These are phyloP conservation scores for Pseudogymnoascus pannorum DNA, from an alignment of 2,329 filamentous ascomycete species.

Conservation along the genomic window DNA sequence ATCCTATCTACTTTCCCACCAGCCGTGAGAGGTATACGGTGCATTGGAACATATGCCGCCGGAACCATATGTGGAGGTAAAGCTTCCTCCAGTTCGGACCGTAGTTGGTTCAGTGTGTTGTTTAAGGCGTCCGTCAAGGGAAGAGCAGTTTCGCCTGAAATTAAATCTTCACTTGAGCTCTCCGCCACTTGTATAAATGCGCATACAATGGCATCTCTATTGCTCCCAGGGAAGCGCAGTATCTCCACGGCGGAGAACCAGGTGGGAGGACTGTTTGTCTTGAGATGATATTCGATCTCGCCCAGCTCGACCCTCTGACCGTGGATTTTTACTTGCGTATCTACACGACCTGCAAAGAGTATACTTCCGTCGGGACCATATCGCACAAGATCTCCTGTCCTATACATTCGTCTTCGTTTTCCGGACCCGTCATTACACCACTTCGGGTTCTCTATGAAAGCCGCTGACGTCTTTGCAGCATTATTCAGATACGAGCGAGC, in stretches of 20 bases:
- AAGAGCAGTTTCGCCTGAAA: not conserved
- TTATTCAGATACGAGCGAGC: constrained; percentile 53
- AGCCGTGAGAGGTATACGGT: constrained; percentile 12
- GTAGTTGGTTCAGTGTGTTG: not conserved
- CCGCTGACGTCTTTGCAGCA: constrained; percentile 45
- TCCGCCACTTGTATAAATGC: not conserved
- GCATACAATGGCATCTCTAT: not conserved
- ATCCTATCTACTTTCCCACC: constrained; percentile 15
- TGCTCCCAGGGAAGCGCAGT: not conserved
- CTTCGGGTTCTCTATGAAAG: constrained; percentile 38
- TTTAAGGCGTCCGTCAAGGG: not conserved
- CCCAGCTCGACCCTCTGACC: constrained; percentile 20
- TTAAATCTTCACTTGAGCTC: not conserved
- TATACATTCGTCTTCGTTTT: constrained; percentile 37
- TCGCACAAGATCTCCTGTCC: constrained; percentile 52
- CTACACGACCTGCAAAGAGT: constrained; percentile 51
- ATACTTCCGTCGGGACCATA: constrained; percentile 44
- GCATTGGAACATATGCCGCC: constrained; percentile 12
- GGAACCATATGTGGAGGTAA: constrained; percentile 15
- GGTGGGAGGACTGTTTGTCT: not conserved
- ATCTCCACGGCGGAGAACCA: not conserved
- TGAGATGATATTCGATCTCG: constrained; percentile 15
- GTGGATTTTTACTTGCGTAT: constrained; percentile 51
- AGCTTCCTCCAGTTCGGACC: not conserved
- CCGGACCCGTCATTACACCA: constrained; percentile 9